Conservation (phyloP, 495 filamentous ascomycete genomes). For the Xanthoparmelia taractica region DNA sequence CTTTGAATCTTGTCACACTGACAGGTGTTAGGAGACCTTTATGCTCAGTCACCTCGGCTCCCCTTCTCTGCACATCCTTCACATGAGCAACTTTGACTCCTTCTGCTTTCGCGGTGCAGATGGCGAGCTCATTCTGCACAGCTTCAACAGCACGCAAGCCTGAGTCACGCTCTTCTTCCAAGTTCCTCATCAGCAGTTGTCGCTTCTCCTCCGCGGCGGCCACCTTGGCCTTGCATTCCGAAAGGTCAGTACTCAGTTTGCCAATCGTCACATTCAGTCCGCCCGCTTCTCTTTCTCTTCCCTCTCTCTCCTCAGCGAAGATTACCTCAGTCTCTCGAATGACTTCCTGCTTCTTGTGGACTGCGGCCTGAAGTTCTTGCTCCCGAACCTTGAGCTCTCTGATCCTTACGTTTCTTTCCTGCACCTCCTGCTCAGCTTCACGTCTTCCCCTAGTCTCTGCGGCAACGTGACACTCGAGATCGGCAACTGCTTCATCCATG, state of each 20-base stretch:
- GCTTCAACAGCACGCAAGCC: constrained; percentile 19
- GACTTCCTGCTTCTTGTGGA: constrained; percentile 38
- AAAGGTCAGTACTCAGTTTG: constrained; percentile 18
- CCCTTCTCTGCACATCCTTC: constrained; percentile 20
- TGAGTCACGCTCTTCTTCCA: constrained; percentile 22
- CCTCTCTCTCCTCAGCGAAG: constrained; percentile 28
- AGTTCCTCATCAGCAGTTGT: constrained; percentile 35
- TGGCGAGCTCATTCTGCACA: constrained; percentile 32
- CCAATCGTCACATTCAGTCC: constrained; percentile 21
- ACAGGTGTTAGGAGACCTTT: constrained; percentile 40
- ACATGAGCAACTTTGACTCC: constrained; percentile 20
- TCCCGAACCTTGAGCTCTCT: constrained; percentile 33
- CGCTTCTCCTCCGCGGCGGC: constrained; percentile 46
- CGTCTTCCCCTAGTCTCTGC: constrained; percentile 34
- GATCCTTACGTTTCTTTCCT: constrained; percentile 34
- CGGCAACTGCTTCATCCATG: constrained; percentile 34
- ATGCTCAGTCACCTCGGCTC: constrained; percentile 22
- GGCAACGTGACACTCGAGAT: constrained; percentile 36
- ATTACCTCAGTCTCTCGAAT: constrained; percentile 37
- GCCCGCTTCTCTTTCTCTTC: constrained; percentile 35
- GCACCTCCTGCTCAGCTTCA: constrained; percentile 31
- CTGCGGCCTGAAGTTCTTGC: constrained; percentile 33
- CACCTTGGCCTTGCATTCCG: constrained; percentile 28
- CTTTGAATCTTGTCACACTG: constrained; percentile 38
- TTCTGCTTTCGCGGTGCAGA: constrained; percentile 33